These are phyloP conservation scores for Raffaelea deltoideospora DNA, from an alignment of 2,329 filamentous ascomycete genomes.

Conservation along the genomic window DNA sequence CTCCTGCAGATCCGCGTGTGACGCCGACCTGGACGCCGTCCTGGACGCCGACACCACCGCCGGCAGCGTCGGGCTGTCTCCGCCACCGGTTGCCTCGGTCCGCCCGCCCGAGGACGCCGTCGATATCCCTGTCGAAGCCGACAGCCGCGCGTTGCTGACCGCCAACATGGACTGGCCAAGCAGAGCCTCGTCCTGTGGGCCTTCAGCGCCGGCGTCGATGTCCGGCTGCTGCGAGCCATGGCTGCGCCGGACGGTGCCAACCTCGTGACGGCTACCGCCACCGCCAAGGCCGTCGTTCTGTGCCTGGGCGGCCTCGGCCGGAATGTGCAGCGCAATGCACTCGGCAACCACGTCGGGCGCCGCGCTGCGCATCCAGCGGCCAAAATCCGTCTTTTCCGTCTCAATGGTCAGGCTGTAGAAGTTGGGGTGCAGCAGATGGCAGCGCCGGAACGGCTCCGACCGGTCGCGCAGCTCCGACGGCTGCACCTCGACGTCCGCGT, in stretches of 20 bases:
- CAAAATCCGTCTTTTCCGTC: slow-evolving; percentile 61
- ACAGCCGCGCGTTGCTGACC: slow-evolving; percentile 16
- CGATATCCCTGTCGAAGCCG: slow-evolving; percentile 23
- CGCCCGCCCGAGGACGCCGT: background rate
- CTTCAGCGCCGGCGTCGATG: slow-evolving; percentile 3
- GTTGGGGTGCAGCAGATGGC: slow-evolving; percentile 68
- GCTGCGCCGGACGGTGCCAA: too few relatives aligned
- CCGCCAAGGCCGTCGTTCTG: slow-evolving; percentile 2
- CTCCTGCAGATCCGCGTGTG: slow-evolving; percentile 43
- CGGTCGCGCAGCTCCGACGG: slow-evolving; percentile 62
- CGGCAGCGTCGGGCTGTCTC: slow-evolving; percentile 49
- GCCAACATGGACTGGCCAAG: slow-evolving; percentile 20
- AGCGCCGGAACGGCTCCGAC: slow-evolving; percentile 58
- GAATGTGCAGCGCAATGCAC: slow-evolving; percentile 53
- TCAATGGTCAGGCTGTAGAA: slow-evolving; percentile 69
- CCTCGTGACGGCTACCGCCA: background rate
- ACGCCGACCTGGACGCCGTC: slow-evolving; percentile 23
- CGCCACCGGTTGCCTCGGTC: slow-evolving; percentile 17
- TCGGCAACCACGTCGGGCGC: slow-evolving; percentile 67
- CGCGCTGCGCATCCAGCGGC: slow-evolving; percentile 66
- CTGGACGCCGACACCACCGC: slow-evolving; percentile 30
- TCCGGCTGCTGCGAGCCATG: background rate
- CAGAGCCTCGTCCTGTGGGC: slow-evolving; percentile 14
- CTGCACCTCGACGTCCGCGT: slow-evolving; percentile 66
- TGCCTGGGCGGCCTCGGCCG: slow-evolving; percentile 11